Conservation (phyloP, 1,284 basidiomycete genomes). For the Ustilago shanxiensis region DNA sequence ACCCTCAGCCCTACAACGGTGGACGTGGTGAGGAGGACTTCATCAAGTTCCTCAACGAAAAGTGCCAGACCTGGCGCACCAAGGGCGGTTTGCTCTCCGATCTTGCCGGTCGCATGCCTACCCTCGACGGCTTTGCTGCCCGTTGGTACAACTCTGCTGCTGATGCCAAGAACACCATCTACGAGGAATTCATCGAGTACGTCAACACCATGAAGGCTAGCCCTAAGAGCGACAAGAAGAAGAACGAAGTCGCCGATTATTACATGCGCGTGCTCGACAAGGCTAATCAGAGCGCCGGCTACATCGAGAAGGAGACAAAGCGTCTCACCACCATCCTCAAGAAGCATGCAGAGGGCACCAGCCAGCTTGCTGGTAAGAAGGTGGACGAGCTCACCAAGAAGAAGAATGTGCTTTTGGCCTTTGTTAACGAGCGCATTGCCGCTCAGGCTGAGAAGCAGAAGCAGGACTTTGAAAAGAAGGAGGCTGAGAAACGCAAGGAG, state of each 20-base stretch:
- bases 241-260: conserved; percentile 76
- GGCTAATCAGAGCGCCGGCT: conserved; percentile 78
- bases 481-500: conserved; percentile 40
- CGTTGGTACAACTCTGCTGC: conserved; percentile 79
- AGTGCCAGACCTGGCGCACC: conserved; percentile 86
- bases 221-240: conserved; percentile 62
- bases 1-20: conserved; percentile 79
- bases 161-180: conserved; percentile 74
- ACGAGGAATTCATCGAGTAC: conserved; percentile 75
- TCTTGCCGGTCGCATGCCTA: conserved; percentile 82
- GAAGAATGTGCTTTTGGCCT: conserved; percentile 85
- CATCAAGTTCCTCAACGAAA: conserved; percentile 79
- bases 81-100: conserved; percentile 84
- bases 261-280: conserved; percentile 92
- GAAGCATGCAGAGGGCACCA: conserved; percentile 74
- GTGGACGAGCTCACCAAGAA: conserved; percentile 94
- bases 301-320: conserved; percentile 86
- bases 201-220: conserved; percentile 58
- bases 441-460: conserved; percentile 52
- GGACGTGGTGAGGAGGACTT: conserved; percentile 79
- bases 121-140: conserved; percentile 83
- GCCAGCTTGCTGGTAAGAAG: conserved; percentile 78
- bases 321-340: conserved; percentile 78
- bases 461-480: conserved; percentile 39
- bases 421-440: conserved; percentile 71